Percentiles rank a stretch among this genome's conserved stretches.
Conservation (phyloP, 768 basidiomycete genomes). For the Leucocoprinus sp. region DNA sequence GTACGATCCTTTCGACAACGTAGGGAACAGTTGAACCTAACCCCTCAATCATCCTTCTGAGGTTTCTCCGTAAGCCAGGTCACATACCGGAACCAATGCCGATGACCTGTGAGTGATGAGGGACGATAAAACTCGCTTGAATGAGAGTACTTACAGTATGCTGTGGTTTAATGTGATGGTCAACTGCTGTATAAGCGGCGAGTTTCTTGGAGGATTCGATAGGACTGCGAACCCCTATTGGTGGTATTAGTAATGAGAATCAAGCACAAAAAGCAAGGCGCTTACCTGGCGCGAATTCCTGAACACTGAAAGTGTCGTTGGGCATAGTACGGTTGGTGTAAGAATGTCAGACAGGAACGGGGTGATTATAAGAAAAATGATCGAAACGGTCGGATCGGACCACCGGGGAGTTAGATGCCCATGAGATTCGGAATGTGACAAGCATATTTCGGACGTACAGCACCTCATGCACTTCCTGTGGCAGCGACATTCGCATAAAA, state of each 20-base stretch:
- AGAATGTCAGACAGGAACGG: background rate
- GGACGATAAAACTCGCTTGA: background rate
- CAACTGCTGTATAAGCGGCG: conserved; percentile 93
- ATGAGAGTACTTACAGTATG: conserved; percentile 58
- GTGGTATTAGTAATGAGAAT: background rate
- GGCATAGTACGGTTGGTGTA: conserved; percentile 5
- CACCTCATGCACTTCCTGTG: background rate
- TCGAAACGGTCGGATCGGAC: too few relatives aligned
- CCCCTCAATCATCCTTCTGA: background rate
- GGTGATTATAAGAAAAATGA: conserved; percentile 3
- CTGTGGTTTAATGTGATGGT: conserved; percentile 73
- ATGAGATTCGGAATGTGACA: too few relatives aligned
- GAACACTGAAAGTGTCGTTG: background rate
- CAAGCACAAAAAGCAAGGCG: too few relatives aligned
- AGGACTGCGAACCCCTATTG: conserved; percentile 23
- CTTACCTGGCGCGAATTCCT: background rate
- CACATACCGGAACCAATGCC: conserved; percentile 76
- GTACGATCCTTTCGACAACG: conserved; percentile 89
- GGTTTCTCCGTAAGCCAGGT: background rate
- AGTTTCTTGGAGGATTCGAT: conserved; percentile 83
- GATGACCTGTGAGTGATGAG: conserved; percentile 55
- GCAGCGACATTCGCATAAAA: conserved; percentile 8
- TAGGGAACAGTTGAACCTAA: conserved; percentile 90
- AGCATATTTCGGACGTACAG: conserved; percentile 6
- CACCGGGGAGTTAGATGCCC: too few relatives aligned